These are phyloP conservation scores for Kodamaea suecica DNA, from an alignment of 1,139 yeast species.

Conservation along the genomic window DNA sequence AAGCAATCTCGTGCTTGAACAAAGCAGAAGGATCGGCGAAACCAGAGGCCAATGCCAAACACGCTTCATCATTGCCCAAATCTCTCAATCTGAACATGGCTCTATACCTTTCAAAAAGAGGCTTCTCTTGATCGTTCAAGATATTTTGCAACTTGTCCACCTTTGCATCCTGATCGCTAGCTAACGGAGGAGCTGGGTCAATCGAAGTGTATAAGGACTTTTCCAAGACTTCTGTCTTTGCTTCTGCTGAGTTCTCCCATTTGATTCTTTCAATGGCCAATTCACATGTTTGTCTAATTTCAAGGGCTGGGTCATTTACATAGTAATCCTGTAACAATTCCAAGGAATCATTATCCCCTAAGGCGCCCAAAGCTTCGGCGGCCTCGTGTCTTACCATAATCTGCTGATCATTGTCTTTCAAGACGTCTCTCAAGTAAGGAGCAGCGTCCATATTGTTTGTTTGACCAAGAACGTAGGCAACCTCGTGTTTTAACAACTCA, in stretches of 20 bases:
- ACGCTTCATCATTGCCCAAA: slow-evolving; percentile 89
- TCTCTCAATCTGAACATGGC: slow-evolving; percentile 98
- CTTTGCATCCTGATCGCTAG: slow-evolving; percentile 53
- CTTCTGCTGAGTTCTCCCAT: slow-evolving; percentile 77
- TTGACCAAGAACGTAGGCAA: slow-evolving; percentile 97
- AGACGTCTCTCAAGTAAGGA: slow-evolving; percentile 68
- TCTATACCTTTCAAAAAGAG: slow-evolving; percentile 91
- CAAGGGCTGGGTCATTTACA: slow-evolving; percentile 74
- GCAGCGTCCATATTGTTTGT: slow-evolving; percentile 81
- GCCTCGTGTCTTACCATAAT: slow-evolving; percentile 99
- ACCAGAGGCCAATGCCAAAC: slow-evolving; percentile 87
- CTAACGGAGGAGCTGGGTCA: slow-evolving; percentile 98
- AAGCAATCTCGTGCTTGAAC: slow-evolving; percentile 96
- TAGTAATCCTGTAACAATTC: slow-evolving; percentile 61
- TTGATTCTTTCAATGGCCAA: slow-evolving; percentile 91
- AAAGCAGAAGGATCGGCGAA: slow-evolving; percentile 88
- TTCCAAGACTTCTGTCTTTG: slow-evolving; percentile 66
- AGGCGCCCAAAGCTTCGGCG: slow-evolving; percentile 97
- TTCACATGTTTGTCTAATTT: slow-evolving; percentile 96
- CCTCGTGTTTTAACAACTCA: slow-evolving; percentile 95
- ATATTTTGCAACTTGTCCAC: slow-evolving; percentile 63
- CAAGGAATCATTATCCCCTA: slow-evolving; percentile 80
- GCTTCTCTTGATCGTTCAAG: slow-evolving; percentile 70
- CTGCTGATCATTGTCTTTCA: slow-evolving; percentile 66
- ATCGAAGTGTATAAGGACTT: slow-evolving; percentile 78